phyloP scores from a whole-genome alignment of 2,329 filamentous ascomycete species.

The Nothophoma quercina region DNA sequence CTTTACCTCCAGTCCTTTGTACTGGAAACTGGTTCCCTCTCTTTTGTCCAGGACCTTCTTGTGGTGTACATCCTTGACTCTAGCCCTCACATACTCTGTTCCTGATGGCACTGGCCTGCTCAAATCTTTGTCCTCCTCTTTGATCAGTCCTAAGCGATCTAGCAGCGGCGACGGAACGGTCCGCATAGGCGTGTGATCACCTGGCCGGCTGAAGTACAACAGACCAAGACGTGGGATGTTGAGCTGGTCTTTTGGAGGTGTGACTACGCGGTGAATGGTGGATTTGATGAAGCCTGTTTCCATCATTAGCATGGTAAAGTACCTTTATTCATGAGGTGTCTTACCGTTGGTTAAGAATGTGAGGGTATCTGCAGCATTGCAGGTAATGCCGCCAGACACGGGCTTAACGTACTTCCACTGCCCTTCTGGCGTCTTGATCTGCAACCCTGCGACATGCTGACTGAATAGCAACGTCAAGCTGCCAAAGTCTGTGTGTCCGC shows the following conservation, averaged over 20 bases:
- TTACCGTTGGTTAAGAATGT: constrained; percentile 48
- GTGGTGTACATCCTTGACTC: constrained; percentile 57
- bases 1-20: constrained; percentile 52
- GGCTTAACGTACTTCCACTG: constrained; percentile 53
- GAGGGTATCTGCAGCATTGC: constrained; percentile 51
- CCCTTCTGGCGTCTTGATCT: constrained; percentile 52
- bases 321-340: constrained; percentile 12
- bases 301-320: not conserved
- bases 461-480: constrained; percentile 64
- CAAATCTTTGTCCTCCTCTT: constrained; percentile 50
- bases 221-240: constrained; percentile 50
- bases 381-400: constrained; percentile 47
- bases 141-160: constrained; percentile 45
- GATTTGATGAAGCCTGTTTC: constrained; percentile 54
- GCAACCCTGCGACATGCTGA: constrained; percentile 64
- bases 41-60: constrained; percentile 55
- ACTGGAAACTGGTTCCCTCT: constrained; percentile 56
- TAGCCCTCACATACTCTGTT: constrained; percentile 56
- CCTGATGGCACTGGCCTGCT: constrained; percentile 49
- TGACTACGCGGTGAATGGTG: constrained; percentile 58
- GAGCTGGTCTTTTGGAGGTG: constrained; percentile 57
- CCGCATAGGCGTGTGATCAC: constrained; percentile 38
- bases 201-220: constrained; percentile 30
- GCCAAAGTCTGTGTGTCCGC: constrained; percentile 64
- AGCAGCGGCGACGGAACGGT: constrained; percentile 46